phyloP scores from a whole-genome alignment of 495 filamentous ascomycete genomes.

The Neurospora hispaniola region DNA sequence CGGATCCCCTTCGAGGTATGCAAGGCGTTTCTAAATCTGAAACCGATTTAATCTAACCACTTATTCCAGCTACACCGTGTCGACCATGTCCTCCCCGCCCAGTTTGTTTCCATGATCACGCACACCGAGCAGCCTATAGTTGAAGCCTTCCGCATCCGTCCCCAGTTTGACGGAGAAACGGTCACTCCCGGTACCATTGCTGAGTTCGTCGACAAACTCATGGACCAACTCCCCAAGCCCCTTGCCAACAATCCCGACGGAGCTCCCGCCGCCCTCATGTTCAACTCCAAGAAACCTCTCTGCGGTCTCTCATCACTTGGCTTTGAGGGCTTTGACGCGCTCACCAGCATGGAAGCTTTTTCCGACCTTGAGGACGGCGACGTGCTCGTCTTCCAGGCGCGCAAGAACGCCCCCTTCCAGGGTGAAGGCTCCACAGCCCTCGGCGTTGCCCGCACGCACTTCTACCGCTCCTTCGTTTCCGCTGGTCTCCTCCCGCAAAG shows the following conservation, averaged over 20 bases:
- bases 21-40: not conserved
- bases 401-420: slow-evolving; percentile 46
- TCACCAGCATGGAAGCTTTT: slow-evolving; percentile 15
- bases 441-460: slow-evolving; percentile 60
- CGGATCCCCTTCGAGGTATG: slow-evolving; percentile 44
- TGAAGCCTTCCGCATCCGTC: slow-evolving; percentile 57
- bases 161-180: slow-evolving; percentile 15
- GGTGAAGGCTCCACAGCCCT: slow-evolving; percentile 64
- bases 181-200: slow-evolving; percentile 6
- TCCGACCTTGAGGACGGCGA: slow-evolving; percentile 47
- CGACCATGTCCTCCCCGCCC: slow-evolving; percentile 49
- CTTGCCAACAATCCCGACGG: slow-evolving; percentile 59
- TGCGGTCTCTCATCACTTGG: slow-evolving; percentile 65
- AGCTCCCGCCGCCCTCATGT: slow-evolving; percentile 64
- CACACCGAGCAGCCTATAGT: slow-evolving; percentile 50
- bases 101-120: slow-evolving; percentile 64
- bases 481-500: slow-evolving; percentile 44
- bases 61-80: slow-evolving; percentile 48
- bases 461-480: slow-evolving; percentile 57
- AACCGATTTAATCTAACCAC: slow-evolving; percentile 8
- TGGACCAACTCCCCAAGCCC: slow-evolving; percentile 50
- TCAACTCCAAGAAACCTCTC: slow-evolving; percentile 57
- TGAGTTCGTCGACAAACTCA: slow-evolving; percentile 55
- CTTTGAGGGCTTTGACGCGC: slow-evolving; percentile 53
- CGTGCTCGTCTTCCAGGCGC: slow-evolving; percentile 70